Base-by-base conservation (phyloP, 2,329 filamentous ascomycete species). In the Amphichorda felina region DNA sequence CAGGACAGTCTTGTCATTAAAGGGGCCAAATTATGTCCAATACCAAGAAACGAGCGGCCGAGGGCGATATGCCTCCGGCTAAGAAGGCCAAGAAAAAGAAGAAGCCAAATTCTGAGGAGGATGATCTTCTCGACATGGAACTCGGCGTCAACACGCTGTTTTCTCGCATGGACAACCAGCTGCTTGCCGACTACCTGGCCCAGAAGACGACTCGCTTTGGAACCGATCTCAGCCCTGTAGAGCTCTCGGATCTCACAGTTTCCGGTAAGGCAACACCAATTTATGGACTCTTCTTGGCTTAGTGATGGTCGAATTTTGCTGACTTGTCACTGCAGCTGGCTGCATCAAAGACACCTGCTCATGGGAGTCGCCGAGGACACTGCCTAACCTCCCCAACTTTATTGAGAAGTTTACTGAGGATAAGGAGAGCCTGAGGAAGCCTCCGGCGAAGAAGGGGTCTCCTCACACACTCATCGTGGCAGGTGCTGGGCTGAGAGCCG, bases 401-500 rank as follows among this genome's bases (percentile, higher is more conserved):
- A 57, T 98, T 33, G 85, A 89, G 53, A 60, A 65, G 10, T 76
- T 79, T 41, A 60, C 72, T 1, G 65, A 66, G 17, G 70, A 75
- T 34, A 66, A 72, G 1, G 64, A 67, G 37, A 69, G 64, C 37
- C 64, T 94, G 15, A 69, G 68, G 2, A 68, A 73, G 36, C 71
- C 82, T 1, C 72, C 82, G 0, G 72, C 80, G 59, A 66, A 76
- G 47, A 79, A 78, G 28, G 82, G 82, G 5, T 65, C 76, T 1
- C 83, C 83, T 22, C 91, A 96, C 56, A 96, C 89, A 1, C 68
- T 98, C 37, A 75, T 98, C 25, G 72, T 98, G n/a, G 77, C 88
- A 10, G 75, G 76, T 8, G 86, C 88, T 5, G 91, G 86, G 0
- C 65, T 95, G 38, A 71, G 91, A 49, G 87, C 91, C 4, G 87